Conservation (phyloP, 305 asterid species). For the Withania somnifera region DNA sequence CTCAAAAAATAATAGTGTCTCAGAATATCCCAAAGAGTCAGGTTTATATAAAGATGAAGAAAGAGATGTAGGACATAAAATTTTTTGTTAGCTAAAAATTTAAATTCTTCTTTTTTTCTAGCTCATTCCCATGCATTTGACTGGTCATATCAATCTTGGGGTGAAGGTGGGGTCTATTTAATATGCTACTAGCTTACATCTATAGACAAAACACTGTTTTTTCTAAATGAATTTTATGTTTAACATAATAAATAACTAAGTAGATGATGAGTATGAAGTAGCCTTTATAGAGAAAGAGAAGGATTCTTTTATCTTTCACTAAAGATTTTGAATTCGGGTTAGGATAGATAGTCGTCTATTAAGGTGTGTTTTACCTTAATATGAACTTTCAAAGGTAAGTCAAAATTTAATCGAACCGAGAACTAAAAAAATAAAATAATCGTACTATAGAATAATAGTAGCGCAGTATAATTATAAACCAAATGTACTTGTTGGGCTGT, state of each 20-base stretch:
- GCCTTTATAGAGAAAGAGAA: too few species aligned
- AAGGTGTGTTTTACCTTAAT: not conserved
- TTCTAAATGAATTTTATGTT: not conserved
- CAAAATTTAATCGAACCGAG: not conserved
- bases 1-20: constrained; percentile 15
- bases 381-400: fast-evolving
- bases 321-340: not conserved
- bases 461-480: not conserved
- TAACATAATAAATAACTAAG: not conserved
- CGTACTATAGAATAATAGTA: not conserved
- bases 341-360: not conserved
- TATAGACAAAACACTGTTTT: not conserved
- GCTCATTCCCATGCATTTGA: constrained; percentile 26
- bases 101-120: too few species aligned
- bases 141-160: constrained; percentile 22
- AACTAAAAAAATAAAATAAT: too few species aligned
- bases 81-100: constrained; percentile 3
- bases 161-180: not conserved
- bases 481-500: not conserved
- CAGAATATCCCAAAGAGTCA: constrained; percentile 17
- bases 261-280: not conserved
- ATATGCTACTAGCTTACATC: not conserved
- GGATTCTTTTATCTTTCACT: not conserved
- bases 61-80: constrained; percentile 1
- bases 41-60: constrained; percentile 17